Conservation (phyloP, 179 eudicot genomes). For the Drosera spatulata region DNA sequence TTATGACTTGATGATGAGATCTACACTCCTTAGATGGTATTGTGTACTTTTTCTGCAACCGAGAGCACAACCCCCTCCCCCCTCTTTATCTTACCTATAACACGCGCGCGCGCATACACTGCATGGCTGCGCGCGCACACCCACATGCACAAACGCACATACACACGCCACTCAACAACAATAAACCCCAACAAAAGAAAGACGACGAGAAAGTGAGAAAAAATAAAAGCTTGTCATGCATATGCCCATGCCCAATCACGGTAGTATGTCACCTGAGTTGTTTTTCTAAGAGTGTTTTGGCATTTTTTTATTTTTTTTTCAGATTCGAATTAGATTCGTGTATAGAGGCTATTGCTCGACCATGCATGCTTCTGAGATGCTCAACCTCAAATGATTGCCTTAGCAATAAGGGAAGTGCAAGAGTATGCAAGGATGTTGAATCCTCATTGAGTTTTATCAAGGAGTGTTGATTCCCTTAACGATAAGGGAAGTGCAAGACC, state of each 20-base stretch:
- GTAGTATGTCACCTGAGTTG: not conserved
- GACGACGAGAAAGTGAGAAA: no score
- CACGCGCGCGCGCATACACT: no score
- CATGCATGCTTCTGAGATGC: constrained; percentile 68
- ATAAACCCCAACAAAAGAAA: no score
- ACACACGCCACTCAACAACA: no score
- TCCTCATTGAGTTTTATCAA: constrained; percentile 73
- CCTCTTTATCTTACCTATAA: no score
- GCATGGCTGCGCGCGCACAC: no score
- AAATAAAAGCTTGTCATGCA: not conserved
- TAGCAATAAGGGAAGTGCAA: constrained; percentile 16
- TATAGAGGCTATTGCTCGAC: constrained; percentile 58
- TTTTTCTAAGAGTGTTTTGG: constrained; percentile 5
- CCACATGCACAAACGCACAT: no score
- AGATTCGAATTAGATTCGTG: constrained; percentile 67
- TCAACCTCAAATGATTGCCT: constrained; percentile 20
- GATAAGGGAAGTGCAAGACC: constrained; percentile 21
- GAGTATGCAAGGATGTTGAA: constrained; percentile 49
- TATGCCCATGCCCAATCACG: not conserved
- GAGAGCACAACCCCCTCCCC: no score
- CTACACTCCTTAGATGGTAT: constrained; percentile 13
- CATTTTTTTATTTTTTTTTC: no score
- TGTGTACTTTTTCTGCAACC: no score
- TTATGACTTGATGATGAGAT: constrained; percentile 38
- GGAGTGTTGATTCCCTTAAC: constrained; percentile 26